These are phyloP conservation scores for Millerozyma miso DNA, from an alignment of 805 yeast species.

Conservation along the genomic window DNA sequence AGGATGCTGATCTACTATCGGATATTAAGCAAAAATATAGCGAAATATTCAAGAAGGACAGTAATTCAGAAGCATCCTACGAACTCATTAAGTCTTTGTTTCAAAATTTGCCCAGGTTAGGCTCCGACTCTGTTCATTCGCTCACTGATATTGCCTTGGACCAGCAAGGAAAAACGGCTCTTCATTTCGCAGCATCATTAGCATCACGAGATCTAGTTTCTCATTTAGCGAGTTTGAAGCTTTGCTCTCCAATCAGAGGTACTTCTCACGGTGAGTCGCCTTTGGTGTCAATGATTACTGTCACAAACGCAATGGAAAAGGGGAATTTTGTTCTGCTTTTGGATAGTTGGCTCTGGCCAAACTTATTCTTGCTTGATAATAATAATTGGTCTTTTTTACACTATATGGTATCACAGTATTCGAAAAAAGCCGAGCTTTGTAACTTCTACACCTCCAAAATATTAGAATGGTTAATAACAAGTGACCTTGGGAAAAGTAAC, in stretches of 20 bases:
- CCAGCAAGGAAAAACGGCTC: conserved; percentile 36
- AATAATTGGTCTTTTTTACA: conserved; percentile 80
- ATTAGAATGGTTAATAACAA: conserved; percentile 25
- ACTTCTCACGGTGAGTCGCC: conserved; percentile 36
- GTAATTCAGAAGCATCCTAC: conserved; percentile 10
- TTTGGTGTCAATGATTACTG: conserved; percentile 71
- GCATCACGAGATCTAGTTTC: conserved; percentile 34
- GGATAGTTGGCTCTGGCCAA: conserved; percentile 63
- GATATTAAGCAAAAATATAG: conserved; percentile 31
- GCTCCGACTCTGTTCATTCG: conserved; percentile 7
- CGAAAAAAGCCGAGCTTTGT: conserved; percentile 28
- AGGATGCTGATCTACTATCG: conserved; percentile 22
- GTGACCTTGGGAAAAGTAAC: conserved; percentile 16
- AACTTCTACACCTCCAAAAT: conserved; percentile 33
- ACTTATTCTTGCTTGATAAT: conserved; percentile 43
- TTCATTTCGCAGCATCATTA: conserved; percentile 41
- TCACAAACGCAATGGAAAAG: conserved; percentile 76
- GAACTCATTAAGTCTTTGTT: conserved; percentile 24
- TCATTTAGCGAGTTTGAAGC: conserved; percentile 28
- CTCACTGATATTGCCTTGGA: conserved; percentile 36
- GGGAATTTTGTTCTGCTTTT: conserved; percentile 69
- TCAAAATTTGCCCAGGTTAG: conserved; percentile 16
- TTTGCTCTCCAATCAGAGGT: conserved; percentile 38
- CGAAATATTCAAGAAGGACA: conserved; percentile 31
- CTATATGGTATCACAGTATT: conserved; percentile 59